Evolutionary conservation across 164 flowering plant genomes (phyloP).

Genomic region (Warburgia ugandensis): DNA sequence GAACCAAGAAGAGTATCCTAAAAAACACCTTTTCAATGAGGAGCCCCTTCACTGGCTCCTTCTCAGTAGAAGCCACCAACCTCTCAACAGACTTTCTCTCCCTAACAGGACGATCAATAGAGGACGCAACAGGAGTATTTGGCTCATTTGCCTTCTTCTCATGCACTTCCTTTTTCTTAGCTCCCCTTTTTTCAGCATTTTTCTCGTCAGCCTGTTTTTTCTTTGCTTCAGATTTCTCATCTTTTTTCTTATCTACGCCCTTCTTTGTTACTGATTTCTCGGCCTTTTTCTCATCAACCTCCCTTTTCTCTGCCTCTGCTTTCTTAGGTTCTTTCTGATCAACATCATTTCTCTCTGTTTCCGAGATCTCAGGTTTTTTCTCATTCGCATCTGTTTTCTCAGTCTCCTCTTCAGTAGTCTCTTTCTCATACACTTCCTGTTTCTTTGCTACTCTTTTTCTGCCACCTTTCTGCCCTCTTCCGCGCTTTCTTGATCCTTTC

Average conservation of each 20-base stretch:
- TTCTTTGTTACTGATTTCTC: not conserved
- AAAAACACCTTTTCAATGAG: conserved; percentile 48
- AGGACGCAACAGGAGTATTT: conserved; percentile 36
- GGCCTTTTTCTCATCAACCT: not conserved
- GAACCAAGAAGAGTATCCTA: not conserved
- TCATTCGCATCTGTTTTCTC: not conserved
- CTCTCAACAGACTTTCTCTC: conserved; percentile 46
- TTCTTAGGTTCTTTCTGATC: too few relatives aligned
- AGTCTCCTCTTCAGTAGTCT: not conserved
- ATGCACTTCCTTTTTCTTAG: conserved; percentile 19
- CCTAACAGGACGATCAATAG: conserved; percentile 58
- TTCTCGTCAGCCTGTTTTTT: conserved; percentile 8
- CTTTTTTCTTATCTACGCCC: conserved; percentile 1
- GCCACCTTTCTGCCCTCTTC: conserved; percentile 7
- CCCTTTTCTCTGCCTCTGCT: too few relatives aligned
- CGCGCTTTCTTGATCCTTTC: conserved; percentile 9
- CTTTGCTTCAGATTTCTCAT: not conserved
- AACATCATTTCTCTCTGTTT: not conserved
- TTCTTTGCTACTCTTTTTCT: conserved; percentile 14
- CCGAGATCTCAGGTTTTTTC: not conserved
- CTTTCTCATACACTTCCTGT: conserved; percentile 15
- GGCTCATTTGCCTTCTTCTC: conserved; percentile 31
- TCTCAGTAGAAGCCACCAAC: conserved; percentile 65
- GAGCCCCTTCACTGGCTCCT: conserved; percentile 48
- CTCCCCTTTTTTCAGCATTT: conserved; percentile 18